A percentile compares a stretch with the other conserved stretches of the same genome.
phyloP scores from a whole-genome alignment of 2,329 filamentous ascomycete species.

The Phialophora chinensis region DNA sequence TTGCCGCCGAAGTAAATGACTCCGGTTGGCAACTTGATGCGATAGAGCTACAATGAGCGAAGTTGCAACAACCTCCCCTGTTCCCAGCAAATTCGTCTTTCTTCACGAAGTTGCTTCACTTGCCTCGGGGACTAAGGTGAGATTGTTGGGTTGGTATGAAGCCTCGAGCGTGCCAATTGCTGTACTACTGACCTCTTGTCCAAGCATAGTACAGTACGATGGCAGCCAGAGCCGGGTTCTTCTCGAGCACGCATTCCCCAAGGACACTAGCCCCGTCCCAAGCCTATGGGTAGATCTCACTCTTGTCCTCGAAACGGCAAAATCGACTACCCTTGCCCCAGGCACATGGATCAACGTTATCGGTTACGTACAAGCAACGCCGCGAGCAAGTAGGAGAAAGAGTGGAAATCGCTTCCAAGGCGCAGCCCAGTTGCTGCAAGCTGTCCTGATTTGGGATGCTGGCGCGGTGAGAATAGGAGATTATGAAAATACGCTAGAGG shows the following conservation, averaged over 20 bases:
- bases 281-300: constrained; percentile 71
- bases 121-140: constrained; percentile 74
- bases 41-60: constrained; percentile 22
- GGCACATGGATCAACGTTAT: constrained; percentile 92
- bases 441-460: constrained; percentile 77
- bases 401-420: constrained; percentile 16
- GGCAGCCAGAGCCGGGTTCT: constrained; percentile 65
- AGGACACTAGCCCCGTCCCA: constrained; percentile 44
- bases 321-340: constrained; percentile 63
- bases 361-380: constrained; percentile 66
- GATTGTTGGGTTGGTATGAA: constrained; percentile 90
- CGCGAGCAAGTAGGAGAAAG: constrained; percentile 41
- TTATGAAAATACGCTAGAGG: constrained; percentile 68
- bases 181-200: constrained; percentile 20
- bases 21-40: not conserved
- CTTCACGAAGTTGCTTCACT: constrained; percentile 64
- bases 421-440: constrained; percentile 65
- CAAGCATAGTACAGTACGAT: constrained; percentile 60
- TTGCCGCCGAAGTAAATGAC: not conserved
- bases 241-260: constrained; percentile 71
- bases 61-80: constrained; percentile 21
- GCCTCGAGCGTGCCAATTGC: constrained; percentile 19
- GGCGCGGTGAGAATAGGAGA: constrained; percentile 72
- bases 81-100: constrained; percentile 69
- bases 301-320: constrained; percentile 71